Base-by-base conservation (phyloP, 2,329 filamentous ascomycete species). In the Aureobasidium musti region DNA sequence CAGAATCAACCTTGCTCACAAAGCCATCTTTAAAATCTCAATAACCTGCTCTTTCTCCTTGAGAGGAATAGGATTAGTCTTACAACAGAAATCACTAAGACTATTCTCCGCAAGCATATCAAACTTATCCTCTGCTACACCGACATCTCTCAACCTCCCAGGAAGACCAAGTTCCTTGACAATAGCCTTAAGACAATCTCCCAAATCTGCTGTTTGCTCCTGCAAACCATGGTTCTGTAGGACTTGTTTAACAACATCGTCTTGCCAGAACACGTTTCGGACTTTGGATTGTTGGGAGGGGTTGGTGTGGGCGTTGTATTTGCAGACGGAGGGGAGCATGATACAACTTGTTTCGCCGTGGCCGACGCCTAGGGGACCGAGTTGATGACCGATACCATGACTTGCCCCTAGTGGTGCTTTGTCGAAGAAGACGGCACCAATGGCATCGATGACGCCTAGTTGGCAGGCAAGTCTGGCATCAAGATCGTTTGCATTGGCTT, bases 391-490 rank as follows among this genome's bases (percentile, higher is more conserved):
- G 14, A 53, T 53, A 2, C 49, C 49, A 53, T 53, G 49, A 8
- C 49, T 53, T 17, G 13, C 49, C 14, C 49, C 49, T 14, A 53
- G 23, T 13, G 49, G 49, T 14, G 30, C 49, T 1, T 53, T 33
- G n/a, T 53, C 49, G 28, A 53, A 30, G 11, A 53, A 53, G 26
- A 53, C 10, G 13, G 49, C 49, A 5, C 26, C 49, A 8, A 53
- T 53, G 49, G 49, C 49, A n/a, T 53, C 49, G 49, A 53, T 53
- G 49, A 53, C 49, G 28, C 49, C 49, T 11, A 53, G 30, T 30
- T 53, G 49, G 28, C 49, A 53, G 5, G 8, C 49, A 1, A 33
- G 49, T 33, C 49, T 53, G 7, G 49, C 49, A 1, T 53, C 49
- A 5, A 53, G 10, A 8, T 53, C 49, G 4, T 17, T 53, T 2